These are phyloP conservation scores for Euphorbia corollata DNA, from an alignment of 441 rosid genomes.

Conservation along the genomic window DNA sequence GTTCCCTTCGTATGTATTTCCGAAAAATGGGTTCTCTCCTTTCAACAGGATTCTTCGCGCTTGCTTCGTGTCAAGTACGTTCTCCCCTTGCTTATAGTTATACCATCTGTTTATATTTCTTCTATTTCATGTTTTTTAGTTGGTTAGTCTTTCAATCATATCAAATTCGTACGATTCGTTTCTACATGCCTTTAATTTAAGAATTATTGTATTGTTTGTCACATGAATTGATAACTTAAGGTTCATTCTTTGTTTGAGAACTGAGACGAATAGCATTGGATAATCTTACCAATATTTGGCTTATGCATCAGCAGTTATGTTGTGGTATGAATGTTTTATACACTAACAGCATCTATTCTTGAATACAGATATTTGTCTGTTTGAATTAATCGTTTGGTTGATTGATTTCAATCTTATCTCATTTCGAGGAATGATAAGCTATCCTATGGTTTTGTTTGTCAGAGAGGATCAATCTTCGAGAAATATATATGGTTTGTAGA, in stretches of 20 bases:
- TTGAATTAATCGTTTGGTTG: not conserved
- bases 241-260: not conserved
- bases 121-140: not conserved
- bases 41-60: conserved; percentile 42
- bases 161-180: not conserved
- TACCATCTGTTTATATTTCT: not conserved
- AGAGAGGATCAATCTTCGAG: conserved; percentile 1
- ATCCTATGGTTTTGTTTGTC: not conserved
- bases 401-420: too few relatives aligned
- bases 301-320: not conserved
- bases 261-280: not conserved
- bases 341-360: not conserved
- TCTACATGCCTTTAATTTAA: not conserved
- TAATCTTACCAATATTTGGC: not conserved
- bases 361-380: not conserved
- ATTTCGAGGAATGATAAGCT: conserved; percentile 4
- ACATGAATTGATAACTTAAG: not conserved
- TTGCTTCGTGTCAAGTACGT: conserved; percentile 22
- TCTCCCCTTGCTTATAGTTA: conserved; percentile 23
- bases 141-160: not conserved
- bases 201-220: not conserved
- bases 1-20: conserved; percentile 14
- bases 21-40: conserved; percentile 32
- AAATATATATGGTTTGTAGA: conserved; percentile 12
- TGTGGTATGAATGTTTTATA: not conserved